Evolutionary conservation across 306 rosid species (phyloP).

Genomic region (Acacia crassicarpa): DNA sequence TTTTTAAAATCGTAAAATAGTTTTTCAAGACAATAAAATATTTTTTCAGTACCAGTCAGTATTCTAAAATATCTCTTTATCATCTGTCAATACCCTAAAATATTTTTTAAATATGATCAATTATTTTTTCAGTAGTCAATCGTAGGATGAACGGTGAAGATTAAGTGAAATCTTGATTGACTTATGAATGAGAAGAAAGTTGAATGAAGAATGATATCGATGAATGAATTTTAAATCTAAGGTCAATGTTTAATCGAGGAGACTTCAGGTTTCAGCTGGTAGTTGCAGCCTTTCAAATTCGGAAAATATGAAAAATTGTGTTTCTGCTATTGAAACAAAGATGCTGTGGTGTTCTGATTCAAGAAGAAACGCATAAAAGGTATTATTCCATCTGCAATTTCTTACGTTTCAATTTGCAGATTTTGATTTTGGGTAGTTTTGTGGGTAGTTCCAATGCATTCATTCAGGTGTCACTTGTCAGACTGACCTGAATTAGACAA

Average conservation of each 20-base stretch:
- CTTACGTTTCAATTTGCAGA: background rate
- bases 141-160: too few species aligned
- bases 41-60: too few species aligned
- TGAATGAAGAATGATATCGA: too few species aligned
- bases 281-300: background rate
- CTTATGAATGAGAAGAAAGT: too few species aligned
- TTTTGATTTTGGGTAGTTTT: conserved; percentile 14
- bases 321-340: background rate
- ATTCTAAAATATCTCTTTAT: too few species aligned
- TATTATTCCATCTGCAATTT: background rate
- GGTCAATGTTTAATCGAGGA: background rate
- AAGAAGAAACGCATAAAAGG: background rate
- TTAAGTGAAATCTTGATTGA: too few species aligned
- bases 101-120: too few species aligned
- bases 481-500: background rate
- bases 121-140: too few species aligned
- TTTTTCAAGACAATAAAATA: too few species aligned
- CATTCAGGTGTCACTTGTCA: background rate
- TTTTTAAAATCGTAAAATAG: too few species aligned
- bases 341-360: background rate
- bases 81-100: too few species aligned
- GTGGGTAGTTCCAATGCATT: conserved; percentile 5
- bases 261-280: background rate
- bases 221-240: too few species aligned
- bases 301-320: background rate